phyloP scores from a whole-genome alignment of 345 rosid genomes.

The Salix viminalis region DNA sequence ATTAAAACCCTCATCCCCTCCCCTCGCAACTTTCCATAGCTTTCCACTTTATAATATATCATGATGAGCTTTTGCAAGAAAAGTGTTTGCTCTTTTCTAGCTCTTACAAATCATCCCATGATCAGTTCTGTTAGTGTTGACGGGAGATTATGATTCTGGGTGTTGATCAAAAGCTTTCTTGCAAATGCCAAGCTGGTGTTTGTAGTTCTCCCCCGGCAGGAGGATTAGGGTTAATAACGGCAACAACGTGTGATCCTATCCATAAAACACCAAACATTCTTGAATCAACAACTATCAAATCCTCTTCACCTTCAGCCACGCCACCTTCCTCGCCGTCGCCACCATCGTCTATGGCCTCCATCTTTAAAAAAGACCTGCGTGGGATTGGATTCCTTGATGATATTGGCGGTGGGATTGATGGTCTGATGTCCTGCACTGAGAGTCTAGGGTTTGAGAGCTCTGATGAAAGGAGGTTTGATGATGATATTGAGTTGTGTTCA shows the following conservation, averaged over 20 bases:
- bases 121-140: neutral
- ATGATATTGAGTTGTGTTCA: slow-evolving; percentile 13
- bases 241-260: slow-evolving; percentile 9
- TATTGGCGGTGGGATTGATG: slow-evolving; percentile 43
- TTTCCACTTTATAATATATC: neutral
- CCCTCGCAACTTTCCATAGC: neutral
- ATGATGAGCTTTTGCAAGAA: slow-evolving; percentile 53
- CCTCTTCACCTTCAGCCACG: neutral
- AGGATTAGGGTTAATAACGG: slow-evolving; percentile 34
- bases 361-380: slow-evolving; percentile 27
- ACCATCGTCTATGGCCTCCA: neutral
- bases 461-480: slow-evolving; percentile 47
- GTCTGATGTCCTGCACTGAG: slow-evolving; percentile 76
- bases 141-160: neutral
- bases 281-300: slow-evolving; percentile 27
- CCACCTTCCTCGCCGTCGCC: neutral
- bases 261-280: slow-evolving; percentile 30
- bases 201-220: neutral
- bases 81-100: slow-evolving; percentile 43
- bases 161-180: neutral
- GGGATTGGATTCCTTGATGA: slow-evolving; percentile 44
- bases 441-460: slow-evolving; percentile 85
- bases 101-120: slow-evolving; percentile 13
- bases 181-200: slow-evolving; percentile 2
- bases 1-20: slow-evolving; percentile 30